These are phyloP conservation scores for Stachybotrys chlorohalonatus DNA, from an alignment of 2,329 filamentous ascomycete genomes.

Conservation along the genomic window DNA sequence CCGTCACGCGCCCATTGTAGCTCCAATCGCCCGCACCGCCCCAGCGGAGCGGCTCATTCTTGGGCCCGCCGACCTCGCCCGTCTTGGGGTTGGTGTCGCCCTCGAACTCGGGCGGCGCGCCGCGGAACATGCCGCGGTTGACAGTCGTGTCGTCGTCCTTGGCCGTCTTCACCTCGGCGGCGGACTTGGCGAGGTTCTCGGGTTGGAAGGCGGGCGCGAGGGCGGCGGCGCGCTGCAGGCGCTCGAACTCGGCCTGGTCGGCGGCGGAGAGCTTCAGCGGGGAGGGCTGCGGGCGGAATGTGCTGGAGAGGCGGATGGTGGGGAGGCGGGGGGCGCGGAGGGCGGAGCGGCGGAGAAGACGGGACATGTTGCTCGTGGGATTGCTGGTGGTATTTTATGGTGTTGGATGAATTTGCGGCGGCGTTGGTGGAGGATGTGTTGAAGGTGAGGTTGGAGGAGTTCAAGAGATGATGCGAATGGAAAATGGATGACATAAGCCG, in stretches of 20 bases:
- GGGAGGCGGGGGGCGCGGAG: slow-evolving; percentile 2
- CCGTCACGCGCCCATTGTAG: slow-evolving; percentile 89
- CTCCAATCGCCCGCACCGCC: slow-evolving; percentile 72
- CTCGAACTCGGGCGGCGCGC: slow-evolving; percentile 83
- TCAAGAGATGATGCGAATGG: too few species aligned
- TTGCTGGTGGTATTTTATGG: neutral
- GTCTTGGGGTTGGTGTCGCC: slow-evolving; percentile 89
- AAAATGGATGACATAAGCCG: too few species aligned
- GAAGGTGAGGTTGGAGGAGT: too few species aligned
- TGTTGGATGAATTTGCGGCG: too few species aligned
- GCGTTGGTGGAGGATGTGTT: too few species aligned
- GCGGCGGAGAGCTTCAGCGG: slow-evolving; percentile 82
- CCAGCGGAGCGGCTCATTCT: slow-evolving; percentile 94
- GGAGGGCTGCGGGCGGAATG: slow-evolving; percentile 49
- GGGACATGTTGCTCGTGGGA: neutral
- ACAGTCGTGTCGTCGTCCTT: slow-evolving; percentile 32
- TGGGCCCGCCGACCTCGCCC: slow-evolving; percentile 90
- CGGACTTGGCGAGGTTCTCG: slow-evolving; percentile 14
- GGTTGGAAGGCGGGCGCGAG: slow-evolving; percentile 33
- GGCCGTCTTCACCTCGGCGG: slow-evolving; percentile 10
- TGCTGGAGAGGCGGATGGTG: slow-evolving; percentile 11
- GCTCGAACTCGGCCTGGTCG: slow-evolving; percentile 85
- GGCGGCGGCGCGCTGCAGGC: slow-evolving; percentile 59
- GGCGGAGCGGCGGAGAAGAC: slow-evolving; percentile 6
- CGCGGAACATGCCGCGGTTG: slow-evolving; percentile 53